phyloP scores from a whole-genome alignment of 2,329 filamentous ascomycete species.

The Colletotrichum abscissum region DNA sequence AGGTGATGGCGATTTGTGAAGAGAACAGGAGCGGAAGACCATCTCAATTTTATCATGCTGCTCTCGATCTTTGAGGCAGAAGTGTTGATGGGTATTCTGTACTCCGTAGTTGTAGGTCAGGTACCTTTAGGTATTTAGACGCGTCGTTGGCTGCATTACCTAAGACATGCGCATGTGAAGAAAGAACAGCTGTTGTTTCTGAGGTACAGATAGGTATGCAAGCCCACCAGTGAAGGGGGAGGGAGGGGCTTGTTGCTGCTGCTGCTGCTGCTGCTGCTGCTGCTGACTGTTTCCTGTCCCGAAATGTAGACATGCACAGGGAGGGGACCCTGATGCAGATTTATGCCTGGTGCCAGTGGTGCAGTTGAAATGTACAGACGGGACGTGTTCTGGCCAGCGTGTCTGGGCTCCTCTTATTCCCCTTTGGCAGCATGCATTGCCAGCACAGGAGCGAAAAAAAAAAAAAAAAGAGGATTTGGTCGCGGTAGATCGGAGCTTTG shows the following conservation, averaged over 20 bases:
- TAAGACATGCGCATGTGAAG: constrained; percentile 2
- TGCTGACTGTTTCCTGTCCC: not conserved
- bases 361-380: not conserved
- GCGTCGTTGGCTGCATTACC: not conserved
- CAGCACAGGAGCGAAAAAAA: not conserved
- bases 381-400: constrained; percentile 5
- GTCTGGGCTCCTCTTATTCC: constrained; percentile 23
- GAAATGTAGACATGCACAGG: constrained; percentile 4
- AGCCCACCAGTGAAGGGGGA: not conserved
- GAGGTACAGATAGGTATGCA: not conserved
- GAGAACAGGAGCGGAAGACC: not conserved
- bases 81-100: not conserved
- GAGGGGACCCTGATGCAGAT: constrained; percentile 4
- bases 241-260: not conserved
- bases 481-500: constrained; percentile 11
- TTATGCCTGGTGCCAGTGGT: constrained; percentile 1
- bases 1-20: not conserved
- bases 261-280: too few species aligned
- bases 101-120: not conserved
- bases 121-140: not conserved
- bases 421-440: not conserved
- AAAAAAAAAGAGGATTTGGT: not conserved
- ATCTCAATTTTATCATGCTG: not conserved
- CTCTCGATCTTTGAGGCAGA: not conserved
- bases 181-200: not conserved